Conservation (phyloP, 257 asterid genomes). For the Przewalskia tangutica region DNA sequence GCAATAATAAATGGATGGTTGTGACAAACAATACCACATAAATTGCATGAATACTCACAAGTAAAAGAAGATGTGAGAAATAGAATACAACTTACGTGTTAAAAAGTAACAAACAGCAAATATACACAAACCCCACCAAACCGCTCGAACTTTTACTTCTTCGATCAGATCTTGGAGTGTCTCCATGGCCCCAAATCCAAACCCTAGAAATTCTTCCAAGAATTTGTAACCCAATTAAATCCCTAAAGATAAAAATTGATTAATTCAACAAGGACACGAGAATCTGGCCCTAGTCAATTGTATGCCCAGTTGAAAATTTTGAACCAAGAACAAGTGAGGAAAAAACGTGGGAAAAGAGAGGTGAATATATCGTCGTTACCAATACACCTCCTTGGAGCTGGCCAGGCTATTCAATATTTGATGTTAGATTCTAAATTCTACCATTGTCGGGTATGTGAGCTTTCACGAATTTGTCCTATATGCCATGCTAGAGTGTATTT, state of each 20-base stretch:
- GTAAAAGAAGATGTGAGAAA: too few species aligned
- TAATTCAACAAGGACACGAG: neutral
- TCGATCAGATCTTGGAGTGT: slow-evolving; percentile 89
- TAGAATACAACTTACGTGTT: slow-evolving; percentile 52
- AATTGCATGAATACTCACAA: neutral
- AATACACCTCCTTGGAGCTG: neutral
- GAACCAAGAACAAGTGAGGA: neutral
- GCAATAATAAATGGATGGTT: neutral
- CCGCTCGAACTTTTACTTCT: slow-evolving; percentile 92
- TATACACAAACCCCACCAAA: slow-evolving; percentile 91
- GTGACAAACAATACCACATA: slow-evolving; percentile 1
- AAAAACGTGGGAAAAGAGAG: too few species aligned
- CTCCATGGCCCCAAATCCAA: slow-evolving; percentile 51
- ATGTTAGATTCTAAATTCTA: neutral
- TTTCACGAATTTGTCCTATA: neutral
- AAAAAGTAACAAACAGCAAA: slow-evolving; percentile 76
- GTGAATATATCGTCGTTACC: neutral
- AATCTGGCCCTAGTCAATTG: neutral
- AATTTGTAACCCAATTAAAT: neutral
- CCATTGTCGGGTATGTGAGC: neutral
- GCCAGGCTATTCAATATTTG: neutral
- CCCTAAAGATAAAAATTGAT: neutral
- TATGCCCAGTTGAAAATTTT: neutral
- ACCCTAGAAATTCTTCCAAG: slow-evolving; percentile 21
- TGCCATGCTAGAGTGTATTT: neutral